A percentile compares a stretch with the other conserved stretches of the same genome.
Evolutionary conservation across 371 early-diverging fungal genomes (phyloP).

Genomic region (Mycotypha africana): DNA sequence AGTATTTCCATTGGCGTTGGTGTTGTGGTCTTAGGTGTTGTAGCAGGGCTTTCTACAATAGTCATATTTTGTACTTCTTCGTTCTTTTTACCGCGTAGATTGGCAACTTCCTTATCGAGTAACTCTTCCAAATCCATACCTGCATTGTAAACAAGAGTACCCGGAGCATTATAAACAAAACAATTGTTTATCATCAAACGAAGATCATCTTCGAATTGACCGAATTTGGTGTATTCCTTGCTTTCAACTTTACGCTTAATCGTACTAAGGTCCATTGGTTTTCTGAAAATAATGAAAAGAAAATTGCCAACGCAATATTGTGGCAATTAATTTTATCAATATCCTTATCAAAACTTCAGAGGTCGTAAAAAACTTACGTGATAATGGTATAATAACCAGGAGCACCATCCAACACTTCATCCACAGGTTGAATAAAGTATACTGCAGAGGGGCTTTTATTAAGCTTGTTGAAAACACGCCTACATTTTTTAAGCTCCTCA

Average conservation of each 20-base stretch:
- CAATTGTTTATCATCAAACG: constrained; percentile 53
- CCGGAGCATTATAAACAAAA: constrained; percentile 47
- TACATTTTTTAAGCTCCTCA: constrained; percentile 36
- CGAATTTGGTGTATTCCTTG: constrained; percentile 36
- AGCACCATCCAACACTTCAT: constrained; percentile 52
- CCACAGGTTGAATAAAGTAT: constrained; percentile 65
- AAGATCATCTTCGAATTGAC: constrained; percentile 67
- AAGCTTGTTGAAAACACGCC: constrained; percentile 51
- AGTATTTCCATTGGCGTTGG: constrained; percentile 1
- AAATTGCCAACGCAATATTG: background rate
- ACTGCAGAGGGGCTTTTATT: constrained; percentile 50
- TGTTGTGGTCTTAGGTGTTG: background rate
- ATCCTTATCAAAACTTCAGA: no score
- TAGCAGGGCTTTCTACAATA: constrained; percentile 41
- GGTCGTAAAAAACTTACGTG: constrained; percentile 21
- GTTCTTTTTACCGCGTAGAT: constrained; percentile 23
- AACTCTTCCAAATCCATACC: constrained; percentile 41
- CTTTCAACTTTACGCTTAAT: constrained; percentile 74
- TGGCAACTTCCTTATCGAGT: constrained; percentile 37
- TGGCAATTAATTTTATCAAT: no score
- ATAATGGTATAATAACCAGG: constrained; percentile 34
- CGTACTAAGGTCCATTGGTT: constrained; percentile 95
- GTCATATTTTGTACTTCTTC: constrained; percentile 38
- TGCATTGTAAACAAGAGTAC: constrained; percentile 42
- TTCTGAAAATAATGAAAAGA: constrained; percentile 43